phyloP scores from a whole-genome alignment of 192 early-diverging fungal genomes.

The Funneliformis mosseae region DNA sequence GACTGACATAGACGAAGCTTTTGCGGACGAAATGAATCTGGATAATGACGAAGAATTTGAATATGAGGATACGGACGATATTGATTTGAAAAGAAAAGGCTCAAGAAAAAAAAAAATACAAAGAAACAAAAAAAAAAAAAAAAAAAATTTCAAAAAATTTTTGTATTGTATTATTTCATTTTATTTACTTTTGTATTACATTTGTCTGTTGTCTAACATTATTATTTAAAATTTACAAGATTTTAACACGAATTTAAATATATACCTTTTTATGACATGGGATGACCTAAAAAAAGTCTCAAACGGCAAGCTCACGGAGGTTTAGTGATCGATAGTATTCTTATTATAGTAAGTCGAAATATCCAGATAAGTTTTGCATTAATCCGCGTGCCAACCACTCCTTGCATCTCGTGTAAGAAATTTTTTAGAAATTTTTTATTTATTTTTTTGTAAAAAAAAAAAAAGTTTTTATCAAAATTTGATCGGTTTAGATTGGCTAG shows the following conservation, averaged over 20 bases:
- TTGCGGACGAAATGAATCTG: background rate
- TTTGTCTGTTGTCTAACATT: background rate
- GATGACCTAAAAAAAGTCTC: no score
- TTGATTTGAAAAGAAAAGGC: background rate
- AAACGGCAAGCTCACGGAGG: background rate
- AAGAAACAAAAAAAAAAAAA: background rate
- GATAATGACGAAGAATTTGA: background rate
- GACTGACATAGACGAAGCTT: background rate
- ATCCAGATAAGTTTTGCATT: no score
- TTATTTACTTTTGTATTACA: background rate
- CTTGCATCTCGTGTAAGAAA: background rate
- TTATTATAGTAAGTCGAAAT: background rate
- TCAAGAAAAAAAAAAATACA: background rate
- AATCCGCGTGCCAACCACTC: background rate
- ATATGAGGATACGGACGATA: constrained; percentile 68
- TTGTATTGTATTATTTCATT: no score
- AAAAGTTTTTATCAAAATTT: background rate
- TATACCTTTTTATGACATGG: no score
- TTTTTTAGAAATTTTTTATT: background rate
- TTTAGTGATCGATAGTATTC: background rate
- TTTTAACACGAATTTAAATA: background rate
- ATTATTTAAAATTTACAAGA: background rate
- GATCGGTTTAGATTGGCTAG: background rate
- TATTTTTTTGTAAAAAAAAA: background rate
- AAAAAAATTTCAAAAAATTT: no score